Percentiles rank a stretch among this genome's conserved stretches.
Evolutionary conservation across 352 stramenopile species (phyloP).

Genomic region (Phytophthora podocarpi): DNA sequence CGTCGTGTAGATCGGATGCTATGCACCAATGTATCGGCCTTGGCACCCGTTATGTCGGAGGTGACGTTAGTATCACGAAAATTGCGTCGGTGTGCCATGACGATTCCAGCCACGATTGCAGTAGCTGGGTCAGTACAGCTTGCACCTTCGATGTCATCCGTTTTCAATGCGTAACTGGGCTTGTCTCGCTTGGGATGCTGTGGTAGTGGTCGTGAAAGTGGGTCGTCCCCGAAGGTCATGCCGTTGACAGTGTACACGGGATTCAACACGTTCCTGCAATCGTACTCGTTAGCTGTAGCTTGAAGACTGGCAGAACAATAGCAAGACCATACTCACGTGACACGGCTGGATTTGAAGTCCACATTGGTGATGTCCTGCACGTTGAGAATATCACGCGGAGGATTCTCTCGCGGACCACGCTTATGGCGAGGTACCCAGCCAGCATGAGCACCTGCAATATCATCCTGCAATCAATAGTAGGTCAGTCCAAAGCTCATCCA

Average conservation of each 20-base stretch:
- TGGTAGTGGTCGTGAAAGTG: conserved; percentile 45
- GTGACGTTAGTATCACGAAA: conserved; percentile 67
- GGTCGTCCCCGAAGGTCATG: conserved; percentile 58
- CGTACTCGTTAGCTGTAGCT: background rate
- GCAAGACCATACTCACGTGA: conserved; percentile 71
- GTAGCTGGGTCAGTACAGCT: conserved; percentile 56
- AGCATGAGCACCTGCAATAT: conserved; percentile 56
- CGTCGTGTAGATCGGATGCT: conserved; percentile 71
- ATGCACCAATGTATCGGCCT: conserved; percentile 67
- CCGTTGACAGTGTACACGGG: conserved; percentile 79
- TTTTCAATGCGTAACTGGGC: conserved; percentile 54
- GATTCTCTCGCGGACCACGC: conserved; percentile 49
- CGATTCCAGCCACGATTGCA: conserved; percentile 61
- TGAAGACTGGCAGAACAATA: background rate
- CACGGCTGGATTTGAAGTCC: conserved; percentile 70
- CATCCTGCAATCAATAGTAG: conserved; percentile 37
- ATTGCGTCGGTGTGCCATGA: conserved; percentile 57
- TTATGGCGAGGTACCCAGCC: conserved; percentile 67
- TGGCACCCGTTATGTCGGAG: conserved; percentile 64
- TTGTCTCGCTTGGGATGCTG: conserved; percentile 63
- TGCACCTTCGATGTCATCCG: conserved; percentile 67
- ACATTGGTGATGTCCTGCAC: conserved; percentile 73
- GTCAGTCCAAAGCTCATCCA: background rate
- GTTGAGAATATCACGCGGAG: conserved; percentile 67
- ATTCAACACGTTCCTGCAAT: conserved; percentile 65